Evolutionary conservation across 108 stramenopile species (phyloP).

Genomic region (Craspedostauros australis): DNA sequence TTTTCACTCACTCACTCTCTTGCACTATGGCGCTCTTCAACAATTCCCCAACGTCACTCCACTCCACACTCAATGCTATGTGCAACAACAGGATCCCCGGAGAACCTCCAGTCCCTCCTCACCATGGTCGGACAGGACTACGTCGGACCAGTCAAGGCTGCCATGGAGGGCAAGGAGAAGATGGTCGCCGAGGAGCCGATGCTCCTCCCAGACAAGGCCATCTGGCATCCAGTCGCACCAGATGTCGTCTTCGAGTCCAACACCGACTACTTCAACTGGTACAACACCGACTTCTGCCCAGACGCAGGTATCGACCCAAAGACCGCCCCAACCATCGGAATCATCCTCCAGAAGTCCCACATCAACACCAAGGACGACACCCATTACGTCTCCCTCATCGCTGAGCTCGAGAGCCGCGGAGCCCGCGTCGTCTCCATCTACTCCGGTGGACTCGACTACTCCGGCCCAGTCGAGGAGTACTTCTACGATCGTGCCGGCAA

Average conservation of each 20-base stretch:
- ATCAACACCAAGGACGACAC: conserved; percentile 98
- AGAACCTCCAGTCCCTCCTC: conserved; percentile 89
- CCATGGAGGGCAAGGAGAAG: conserved; percentile 75
- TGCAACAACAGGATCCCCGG: conserved; percentile 79
- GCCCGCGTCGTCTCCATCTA: conserved; percentile 87
- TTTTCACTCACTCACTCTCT: background rate
- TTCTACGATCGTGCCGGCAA: conserved; percentile 76
- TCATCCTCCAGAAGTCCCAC: conserved; percentile 96
- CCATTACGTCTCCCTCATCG: conserved; percentile 92
- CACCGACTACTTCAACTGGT: conserved; percentile 88
- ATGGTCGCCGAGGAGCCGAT: conserved; percentile 82
- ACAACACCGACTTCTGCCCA: conserved; percentile 90
- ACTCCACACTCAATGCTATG: background rate
- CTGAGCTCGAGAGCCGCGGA: conserved; percentile 92
- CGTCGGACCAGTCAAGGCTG: conserved; percentile 73
- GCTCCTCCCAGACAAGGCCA: conserved; percentile 96
- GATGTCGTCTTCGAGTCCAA: conserved; percentile 85
- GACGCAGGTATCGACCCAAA: conserved; percentile 88
- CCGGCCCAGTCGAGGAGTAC: conserved; percentile 92
- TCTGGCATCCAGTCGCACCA: conserved; percentile 95
- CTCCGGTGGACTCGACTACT: conserved; percentile 96
- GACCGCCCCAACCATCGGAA: conserved; percentile 85
- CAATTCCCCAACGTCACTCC: too few relatives aligned
- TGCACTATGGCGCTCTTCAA: conserved; percentile 9
- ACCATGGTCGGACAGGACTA: conserved; percentile 91